These are phyloP conservation scores for Aspergillus biplanus DNA, from an alignment of 495 filamentous ascomycete genomes.

Conservation along the genomic window DNA sequence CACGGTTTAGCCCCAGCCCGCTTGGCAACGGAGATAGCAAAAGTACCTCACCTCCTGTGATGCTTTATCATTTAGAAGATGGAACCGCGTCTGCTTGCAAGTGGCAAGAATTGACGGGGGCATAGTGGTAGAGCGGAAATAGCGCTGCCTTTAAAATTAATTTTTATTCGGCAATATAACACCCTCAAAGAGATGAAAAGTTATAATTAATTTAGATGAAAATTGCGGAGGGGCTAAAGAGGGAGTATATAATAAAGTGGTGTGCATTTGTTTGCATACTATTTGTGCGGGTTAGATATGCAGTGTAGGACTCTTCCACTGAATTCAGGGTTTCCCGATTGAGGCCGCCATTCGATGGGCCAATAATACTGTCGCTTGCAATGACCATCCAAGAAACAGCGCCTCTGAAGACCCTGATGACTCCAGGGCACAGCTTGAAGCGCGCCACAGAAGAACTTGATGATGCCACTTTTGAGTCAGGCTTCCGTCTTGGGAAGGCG, in stretches of 20 bases:
- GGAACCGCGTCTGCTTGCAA: slow-evolving; percentile 52
- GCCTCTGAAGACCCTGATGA: neutral
- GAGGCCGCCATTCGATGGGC: neutral
- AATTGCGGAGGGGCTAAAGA: too few species aligned
- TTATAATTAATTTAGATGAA: too few species aligned
- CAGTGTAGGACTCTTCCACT: neutral
- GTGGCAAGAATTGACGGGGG: slow-evolving; percentile 46
- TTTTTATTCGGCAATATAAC: neutral
- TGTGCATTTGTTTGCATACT: too few species aligned
- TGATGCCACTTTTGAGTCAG: too few species aligned
- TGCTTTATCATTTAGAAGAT: slow-evolving; percentile 45
- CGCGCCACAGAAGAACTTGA: neutral
- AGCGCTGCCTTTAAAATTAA: neutral
- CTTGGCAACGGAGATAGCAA: neutral
- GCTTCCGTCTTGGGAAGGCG: neutral
- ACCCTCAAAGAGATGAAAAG: neutral
- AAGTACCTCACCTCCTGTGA: slow-evolving; percentile 39
- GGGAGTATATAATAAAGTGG: too few species aligned
- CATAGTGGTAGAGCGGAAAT: slow-evolving; percentile 11
- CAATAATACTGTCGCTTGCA: neutral
- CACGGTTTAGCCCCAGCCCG: slow-evolving; percentile 1
- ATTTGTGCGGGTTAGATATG: too few species aligned
- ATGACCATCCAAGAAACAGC: neutral
- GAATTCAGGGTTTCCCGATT: neutral
- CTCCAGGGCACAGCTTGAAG: neutral